Evolutionary conservation across 805 yeast genomes (phyloP), one percentile per base, ranked within the genome.

Genomic region (Pichia insulana): DNA sequence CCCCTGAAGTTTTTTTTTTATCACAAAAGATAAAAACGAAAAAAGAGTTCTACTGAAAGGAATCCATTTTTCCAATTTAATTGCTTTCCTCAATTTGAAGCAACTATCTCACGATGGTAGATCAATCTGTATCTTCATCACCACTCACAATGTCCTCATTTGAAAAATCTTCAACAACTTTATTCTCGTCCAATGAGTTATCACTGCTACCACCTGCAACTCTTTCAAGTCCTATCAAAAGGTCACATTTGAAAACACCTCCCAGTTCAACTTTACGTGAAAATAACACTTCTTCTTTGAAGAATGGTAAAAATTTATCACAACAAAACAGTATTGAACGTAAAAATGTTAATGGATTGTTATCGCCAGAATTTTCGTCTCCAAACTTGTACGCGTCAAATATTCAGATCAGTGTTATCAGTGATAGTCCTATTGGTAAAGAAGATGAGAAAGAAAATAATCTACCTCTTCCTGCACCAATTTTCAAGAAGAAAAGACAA

Each of bases 291-390:
- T 18, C 42, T 12, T 17, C 45, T 6, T 12, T 30, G 7, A 34
- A 20, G 8, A 32, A 2, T 18, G 9, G 12, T 13, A 12, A 19
- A 13, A 16, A 12, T 30, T 10, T 28, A 4, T 6, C 5, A 28
- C 31, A 31, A 37, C 31, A 31, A 37, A 30, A 17, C 22, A n/a
- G 17, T n/a, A 28, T 19, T 7, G 31, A 26, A 13, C 11, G 19
- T 27, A 17, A 18, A 4, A 39, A 31, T 19, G 39, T 30, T 13
- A 40, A 48, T 18, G 62, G 62, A 1, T 50, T 63, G 6, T 45
- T 63, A n/a, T 63, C 67, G 4, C 68, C 68, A 4, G 67, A 63
- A 17, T 67, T 69, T 47, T 73, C 78, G 8, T 72, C 78, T 12
- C 80, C 80, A 7, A 73, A 68, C 30, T 39, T 52, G 28, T 43